Conservation (phyloP, 805 yeast genomes). For the Pichia insulana region DNA sequence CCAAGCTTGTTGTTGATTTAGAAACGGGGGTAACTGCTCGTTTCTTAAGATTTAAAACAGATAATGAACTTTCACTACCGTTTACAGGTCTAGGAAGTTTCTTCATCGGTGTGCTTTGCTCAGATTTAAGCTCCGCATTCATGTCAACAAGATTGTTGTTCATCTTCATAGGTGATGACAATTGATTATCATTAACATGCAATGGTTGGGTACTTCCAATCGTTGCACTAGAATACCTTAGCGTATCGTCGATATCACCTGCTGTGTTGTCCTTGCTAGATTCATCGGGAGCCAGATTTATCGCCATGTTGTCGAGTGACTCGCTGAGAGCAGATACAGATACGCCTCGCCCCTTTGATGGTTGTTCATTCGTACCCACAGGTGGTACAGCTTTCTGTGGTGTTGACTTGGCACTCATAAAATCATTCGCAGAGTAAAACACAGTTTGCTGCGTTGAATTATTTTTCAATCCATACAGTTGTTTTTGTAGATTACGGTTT, state of each 20-base stretch:
- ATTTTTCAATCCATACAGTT: conserved; percentile 20
- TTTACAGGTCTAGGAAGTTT: not conserved
- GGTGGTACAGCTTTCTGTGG: not conserved
- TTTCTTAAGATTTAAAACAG: not conserved
- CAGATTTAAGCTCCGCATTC: not conserved
- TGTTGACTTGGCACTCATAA: conserved; percentile 8
- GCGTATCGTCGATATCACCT: not conserved
- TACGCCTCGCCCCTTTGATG: not conserved
- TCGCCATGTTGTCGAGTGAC: conserved; percentile 5
- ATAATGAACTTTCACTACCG: not conserved
- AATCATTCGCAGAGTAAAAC: conserved; percentile 33
- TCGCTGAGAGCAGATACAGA: conserved; percentile 1
- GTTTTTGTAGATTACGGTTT: conserved; percentile 10
- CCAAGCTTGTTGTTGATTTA: not conserved
- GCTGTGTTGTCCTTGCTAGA: not conserved
- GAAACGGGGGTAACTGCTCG: not conserved
- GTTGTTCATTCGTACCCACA: not conserved
- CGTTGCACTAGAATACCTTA: not conserved
- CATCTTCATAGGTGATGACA: not conserved
- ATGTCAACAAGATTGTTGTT: conserved; percentile 6
- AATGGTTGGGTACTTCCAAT: not conserved
- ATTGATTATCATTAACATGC: not conserved
- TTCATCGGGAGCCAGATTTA: not conserved
- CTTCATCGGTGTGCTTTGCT: not conserved
- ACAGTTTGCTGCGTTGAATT: conserved; percentile 25